Evolutionary conservation across 352 stramenopile species (phyloP), one percentile per base, ranked within the genome.

Genomic region (Globisporangium irregulare): DNA sequence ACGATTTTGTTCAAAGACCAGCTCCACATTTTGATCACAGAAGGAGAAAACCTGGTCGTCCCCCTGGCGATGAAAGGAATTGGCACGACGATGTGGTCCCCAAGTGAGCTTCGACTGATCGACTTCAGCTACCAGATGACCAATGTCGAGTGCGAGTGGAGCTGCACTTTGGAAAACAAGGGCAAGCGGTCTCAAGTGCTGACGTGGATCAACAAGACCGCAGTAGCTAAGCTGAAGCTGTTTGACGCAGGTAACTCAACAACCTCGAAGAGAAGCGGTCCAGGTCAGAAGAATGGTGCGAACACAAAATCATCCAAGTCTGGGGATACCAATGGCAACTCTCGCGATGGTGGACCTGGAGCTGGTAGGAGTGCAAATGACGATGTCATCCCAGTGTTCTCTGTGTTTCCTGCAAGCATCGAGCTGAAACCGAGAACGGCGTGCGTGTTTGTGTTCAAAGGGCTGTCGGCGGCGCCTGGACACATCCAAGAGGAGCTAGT

Each of bases 121-220:
- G 92, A 98, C 67, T 98, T 98, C 66, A 86, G 80, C 2, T 75
- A 95, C 29, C 90, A 98, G 63, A 96, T 98, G 79, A 98, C 94
- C 0, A 90, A 78, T 62, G 80, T 75, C 38, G 74, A 87, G 68
- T 98, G 92, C 69, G 86, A 98, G 68, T 96, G 90, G 80, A 93
- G 86, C 46, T 98, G 97, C 64, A 96, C 95, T 2, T 80, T 99
- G 6, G 95, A 99, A 66, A 99, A 99, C 80, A 97, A 97, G 61
- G 96, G 96, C 22, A 95, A 97, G 41, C 86, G 95, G 1, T 75
- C 91, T 7, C 96, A 98, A 68, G 72, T 92, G 5, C 75, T 99
- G 36, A 95, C 87, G 24, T 99, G 95, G 96, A 76, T 94, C 27
- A 99, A 99, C 69, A 81, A 86, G 59, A 93, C 87, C 2, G 58